These are phyloP conservation scores for Nothophytophthora sp. DNA, from an alignment of 352 stramenopile species.

Conservation along the genomic window DNA sequence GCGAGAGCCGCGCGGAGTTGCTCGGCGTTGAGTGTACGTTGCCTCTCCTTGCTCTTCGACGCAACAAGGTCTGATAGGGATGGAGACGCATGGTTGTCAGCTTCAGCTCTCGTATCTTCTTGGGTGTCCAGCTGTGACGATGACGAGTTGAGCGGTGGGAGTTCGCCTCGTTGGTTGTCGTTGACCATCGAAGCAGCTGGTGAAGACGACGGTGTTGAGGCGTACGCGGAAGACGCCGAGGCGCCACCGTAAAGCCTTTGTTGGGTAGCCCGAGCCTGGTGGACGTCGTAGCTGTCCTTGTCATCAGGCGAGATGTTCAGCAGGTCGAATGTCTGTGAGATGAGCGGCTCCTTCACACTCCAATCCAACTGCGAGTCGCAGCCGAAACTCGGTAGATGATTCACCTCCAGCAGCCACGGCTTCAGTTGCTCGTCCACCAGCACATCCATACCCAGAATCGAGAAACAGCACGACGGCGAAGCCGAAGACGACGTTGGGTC, in stretches of 20 bases:
- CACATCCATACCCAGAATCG: conserved; percentile 97
- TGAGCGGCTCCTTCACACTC: conserved; percentile 95
- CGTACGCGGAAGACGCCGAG: conserved; percentile 1
- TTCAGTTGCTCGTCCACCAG: conserved; percentile 95
- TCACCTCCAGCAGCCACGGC: conserved; percentile 97
- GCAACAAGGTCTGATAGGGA: background rate
- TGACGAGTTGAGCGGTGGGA: conserved; percentile 12
- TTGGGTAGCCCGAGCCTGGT: conserved; percentile 65
- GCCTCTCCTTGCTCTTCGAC: conserved; percentile 8
- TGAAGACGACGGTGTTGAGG: conserved; percentile 20
- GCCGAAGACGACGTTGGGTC: conserved; percentile 7
- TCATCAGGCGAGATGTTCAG: conserved; percentile 82
- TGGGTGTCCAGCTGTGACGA: conserved; percentile 8
- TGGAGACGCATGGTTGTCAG: background rate
- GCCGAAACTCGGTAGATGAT: conserved; percentile 95
- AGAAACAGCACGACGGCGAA: conserved; percentile 76
- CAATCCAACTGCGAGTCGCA: conserved; percentile 95
- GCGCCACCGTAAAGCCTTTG: conserved; percentile 57
- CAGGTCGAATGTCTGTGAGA: conserved; percentile 91
- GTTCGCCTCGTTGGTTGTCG: conserved; percentile 28
- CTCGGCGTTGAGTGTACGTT: conserved; percentile 24
- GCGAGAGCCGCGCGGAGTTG: conserved; percentile 45
- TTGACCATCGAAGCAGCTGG: background rate
- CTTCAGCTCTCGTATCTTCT: conserved; percentile 6
- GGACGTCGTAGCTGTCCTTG: conserved; percentile 73